phyloP scores from a whole-genome alignment of 257 asterid species.

The Rauvolfia tetraphylla region DNA sequence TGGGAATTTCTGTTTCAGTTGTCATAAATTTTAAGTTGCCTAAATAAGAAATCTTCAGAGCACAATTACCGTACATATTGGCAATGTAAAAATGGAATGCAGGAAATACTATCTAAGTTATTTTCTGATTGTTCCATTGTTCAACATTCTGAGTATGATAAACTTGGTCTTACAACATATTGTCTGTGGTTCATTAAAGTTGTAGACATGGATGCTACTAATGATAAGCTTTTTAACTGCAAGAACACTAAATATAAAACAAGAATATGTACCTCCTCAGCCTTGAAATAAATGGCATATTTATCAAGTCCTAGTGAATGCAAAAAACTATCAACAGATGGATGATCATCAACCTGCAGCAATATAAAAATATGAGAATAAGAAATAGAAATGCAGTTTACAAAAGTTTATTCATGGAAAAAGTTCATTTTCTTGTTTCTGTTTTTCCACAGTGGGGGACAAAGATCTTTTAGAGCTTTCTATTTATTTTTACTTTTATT shows the following conservation, averaged over 20 bases:
- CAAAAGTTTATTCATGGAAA: background rate
- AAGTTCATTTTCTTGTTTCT: background rate
- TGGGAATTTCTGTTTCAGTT: background rate
- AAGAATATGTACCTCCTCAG: slow-evolving; percentile 69
- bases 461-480: background rate
- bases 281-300: slow-evolving; percentile 71
- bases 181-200: background rate
- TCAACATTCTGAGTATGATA: background rate
- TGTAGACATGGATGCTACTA: background rate
- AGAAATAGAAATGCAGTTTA: background rate
- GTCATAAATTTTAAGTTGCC: background rate
- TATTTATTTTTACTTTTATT: background rate
- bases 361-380: slow-evolving; percentile 15
- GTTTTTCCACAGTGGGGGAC: background rate
- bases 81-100: background rate
- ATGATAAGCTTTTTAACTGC: slow-evolving; percentile 8
- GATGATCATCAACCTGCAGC: slow-evolving; percentile 65
- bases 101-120: background rate
- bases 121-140: background rate
- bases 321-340: slow-evolving; percentile 76
- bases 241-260: background rate
- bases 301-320: slow-evolving; percentile 75
- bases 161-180: background rate
- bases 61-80: background rate
- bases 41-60: slow-evolving; percentile 1